A percentile compares a stretch with the other conserved stretches of the same genome.
Evolutionary conservation across 2,329 filamentous ascomycete genomes (phyloP).

Genomic region (Stachybotrys elegans): DNA sequence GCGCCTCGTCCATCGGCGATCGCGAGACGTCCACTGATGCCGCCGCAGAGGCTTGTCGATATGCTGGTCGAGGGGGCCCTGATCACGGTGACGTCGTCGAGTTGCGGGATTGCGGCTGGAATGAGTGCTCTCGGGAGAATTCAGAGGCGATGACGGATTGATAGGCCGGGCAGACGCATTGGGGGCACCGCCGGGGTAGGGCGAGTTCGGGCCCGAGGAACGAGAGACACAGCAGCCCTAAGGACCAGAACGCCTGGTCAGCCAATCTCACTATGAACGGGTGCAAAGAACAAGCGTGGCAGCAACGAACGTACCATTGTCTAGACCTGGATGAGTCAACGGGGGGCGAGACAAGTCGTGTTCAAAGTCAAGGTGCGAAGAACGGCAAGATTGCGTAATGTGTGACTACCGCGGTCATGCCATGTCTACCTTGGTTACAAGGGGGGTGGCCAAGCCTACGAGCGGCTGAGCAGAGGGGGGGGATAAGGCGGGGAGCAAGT

Average conservation of each 20-base stretch:
- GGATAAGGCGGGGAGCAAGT: too few relatives aligned
- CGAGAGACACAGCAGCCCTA: slow-evolving; percentile 57
- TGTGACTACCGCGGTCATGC: too few relatives aligned
- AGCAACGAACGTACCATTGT: slow-evolving; percentile 2
- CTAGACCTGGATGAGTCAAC: too few relatives aligned
- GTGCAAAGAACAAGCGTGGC: neutral
- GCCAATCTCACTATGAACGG: slow-evolving; percentile 6
- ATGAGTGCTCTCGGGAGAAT: slow-evolving; percentile 23
- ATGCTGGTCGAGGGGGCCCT: slow-evolving; percentile 52
- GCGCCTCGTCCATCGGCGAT: slow-evolving; percentile 63
- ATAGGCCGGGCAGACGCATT: slow-evolving; percentile 50
- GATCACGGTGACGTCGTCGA: slow-evolving; percentile 28
- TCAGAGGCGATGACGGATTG: slow-evolving; percentile 36
- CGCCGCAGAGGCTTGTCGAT: slow-evolving; percentile 65
- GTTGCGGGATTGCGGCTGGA: slow-evolving; percentile 14
- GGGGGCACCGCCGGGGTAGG: slow-evolving; percentile 44
- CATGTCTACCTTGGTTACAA: too few relatives aligned
- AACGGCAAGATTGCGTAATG: too few relatives aligned
- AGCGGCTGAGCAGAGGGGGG: too few relatives aligned
- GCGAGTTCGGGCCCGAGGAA: slow-evolving; percentile 46
- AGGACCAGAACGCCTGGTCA: slow-evolving; percentile 10
- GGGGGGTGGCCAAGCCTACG: too few relatives aligned
- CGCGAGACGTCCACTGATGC: slow-evolving; percentile 61
- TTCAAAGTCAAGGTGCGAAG: too few relatives aligned
- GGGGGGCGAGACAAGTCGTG: too few relatives aligned